Percentiles rank a stretch among this genome's conserved stretches.
These are phyloP conservation scores for Tulasnella sp. DNA, from an alignment of 768 basidiomycete genomes.

Conservation along the genomic window DNA sequence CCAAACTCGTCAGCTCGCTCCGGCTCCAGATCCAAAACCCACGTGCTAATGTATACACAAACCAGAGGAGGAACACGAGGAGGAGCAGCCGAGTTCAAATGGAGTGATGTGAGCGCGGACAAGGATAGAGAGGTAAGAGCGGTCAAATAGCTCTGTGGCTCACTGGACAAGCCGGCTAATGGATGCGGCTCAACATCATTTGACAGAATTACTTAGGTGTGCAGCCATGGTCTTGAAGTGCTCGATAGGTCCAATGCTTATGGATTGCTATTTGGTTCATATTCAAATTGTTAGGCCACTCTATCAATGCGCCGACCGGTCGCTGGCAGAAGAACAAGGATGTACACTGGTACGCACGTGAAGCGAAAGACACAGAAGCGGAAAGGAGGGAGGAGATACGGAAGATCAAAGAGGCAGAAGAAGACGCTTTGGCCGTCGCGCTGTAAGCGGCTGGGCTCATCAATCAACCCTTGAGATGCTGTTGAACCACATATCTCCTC, in stretches of 20 bases:
- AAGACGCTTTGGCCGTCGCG: slow-evolving; percentile 73
- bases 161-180: neutral
- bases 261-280: neutral
- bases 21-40: too few species aligned
- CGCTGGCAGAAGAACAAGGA: slow-evolving; percentile 98
- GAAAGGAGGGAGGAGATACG: slow-evolving; percentile 63
- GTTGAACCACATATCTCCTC: slow-evolving; percentile 6
- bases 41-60: neutral
- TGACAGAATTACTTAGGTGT: slow-evolving; percentile 64
- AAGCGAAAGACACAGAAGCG: slow-evolving; percentile 32
- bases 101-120: slow-evolving; percentile 81
- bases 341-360: slow-evolving; percentile 87
- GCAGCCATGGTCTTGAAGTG: neutral
- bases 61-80: slow-evolving; percentile 71
- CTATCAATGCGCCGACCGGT: slow-evolving; percentile 88
- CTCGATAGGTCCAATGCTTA: too few species aligned
- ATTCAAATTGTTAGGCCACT: slow-evolving; percentile 44
- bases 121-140: slow-evolving; percentile 82
- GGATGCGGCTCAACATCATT: neutral
- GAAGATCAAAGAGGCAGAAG: slow-evolving; percentile 76
- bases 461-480: neutral
- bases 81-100: slow-evolving; percentile 87
- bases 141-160: neutral
- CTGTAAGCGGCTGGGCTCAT: slow-evolving; percentile 36
- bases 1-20: too few species aligned